Conservation (phyloP, 1,284 basidiomycete species). For the Cryptococcus sp. region DNA sequence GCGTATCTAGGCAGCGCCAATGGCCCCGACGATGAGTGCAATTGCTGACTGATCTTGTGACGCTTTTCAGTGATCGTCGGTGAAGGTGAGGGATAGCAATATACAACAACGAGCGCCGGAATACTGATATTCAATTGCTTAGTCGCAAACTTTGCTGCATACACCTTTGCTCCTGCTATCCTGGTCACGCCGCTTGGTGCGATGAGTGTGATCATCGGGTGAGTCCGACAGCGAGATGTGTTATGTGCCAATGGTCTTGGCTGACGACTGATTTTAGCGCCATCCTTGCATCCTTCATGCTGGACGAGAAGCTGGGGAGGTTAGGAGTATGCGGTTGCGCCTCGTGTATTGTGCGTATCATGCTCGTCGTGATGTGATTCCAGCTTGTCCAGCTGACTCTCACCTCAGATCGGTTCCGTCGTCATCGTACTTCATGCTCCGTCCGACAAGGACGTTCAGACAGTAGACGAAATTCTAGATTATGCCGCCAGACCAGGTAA, state of each 20-base stretch:
- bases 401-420: conserved; percentile 69
- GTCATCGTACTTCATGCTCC: conserved; percentile 97
- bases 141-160: conserved; percentile 99
- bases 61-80: conserved; percentile 74
- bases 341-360: conserved; percentile 66
- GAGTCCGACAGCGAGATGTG: not conserved
- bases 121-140: conserved; percentile 1
- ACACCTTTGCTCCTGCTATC: conserved; percentile 96
- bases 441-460: conserved; percentile 89
- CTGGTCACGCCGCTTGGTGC: conserved; percentile 95
- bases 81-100: conserved; percentile 63
- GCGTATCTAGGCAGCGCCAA: conserved; percentile 45
- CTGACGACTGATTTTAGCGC: conserved; percentile 61
- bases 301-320: conserved; percentile 91
- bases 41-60: conserved; percentile 14
- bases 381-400: not conserved
- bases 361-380: not conserved
- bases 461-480: conserved; percentile 81
- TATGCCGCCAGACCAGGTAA: conserved; percentile 87
- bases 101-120: not conserved
- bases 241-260: not conserved
- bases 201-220: conserved; percentile 96
- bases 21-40: not conserved
- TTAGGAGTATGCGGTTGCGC: conserved; percentile 91
- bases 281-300: conserved; percentile 86